Evolutionary conservation across 306 rosid species (phyloP).

Genomic region (Dalbergia cochinchinensis): DNA sequence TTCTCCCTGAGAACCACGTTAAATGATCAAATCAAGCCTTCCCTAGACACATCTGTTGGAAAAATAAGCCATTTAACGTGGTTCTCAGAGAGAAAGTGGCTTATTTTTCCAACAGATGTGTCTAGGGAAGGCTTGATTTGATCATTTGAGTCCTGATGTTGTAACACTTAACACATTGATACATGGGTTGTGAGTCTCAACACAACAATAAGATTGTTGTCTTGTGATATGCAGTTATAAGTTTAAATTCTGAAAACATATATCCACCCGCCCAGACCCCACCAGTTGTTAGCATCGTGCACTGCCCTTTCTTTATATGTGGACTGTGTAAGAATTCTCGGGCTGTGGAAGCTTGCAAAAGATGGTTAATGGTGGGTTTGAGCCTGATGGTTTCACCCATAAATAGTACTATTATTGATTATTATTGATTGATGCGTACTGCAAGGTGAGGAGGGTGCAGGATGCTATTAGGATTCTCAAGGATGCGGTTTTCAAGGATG

Average conservation of each 20-base stretch:
- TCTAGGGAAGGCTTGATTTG: constrained; percentile 69
- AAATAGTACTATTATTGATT: constrained; percentile 53
- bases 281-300: too few species aligned
- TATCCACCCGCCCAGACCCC: too few species aligned
- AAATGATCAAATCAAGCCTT: too few species aligned
- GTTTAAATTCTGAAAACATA: too few species aligned
- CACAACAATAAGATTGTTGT: too few species aligned
- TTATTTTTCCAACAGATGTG: too few species aligned
- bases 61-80: too few species aligned
- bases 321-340: constrained; percentile 75
- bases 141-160: constrained; percentile 71
- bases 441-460: constrained; percentile 78
- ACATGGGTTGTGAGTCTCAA: too few species aligned
- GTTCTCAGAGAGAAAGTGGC: too few species aligned
- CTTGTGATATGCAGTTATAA: too few species aligned
- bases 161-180: constrained; percentile 83
- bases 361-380: constrained; percentile 88
- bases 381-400: constrained; percentile 82
- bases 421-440: constrained; percentile 66
- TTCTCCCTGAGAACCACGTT: too few species aligned
- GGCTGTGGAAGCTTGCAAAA: constrained; percentile 75
- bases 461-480: constrained; percentile 74
- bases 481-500: constrained; percentile 85
- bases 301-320: constrained; percentile 15
- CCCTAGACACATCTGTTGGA: too few species aligned